Conservation (phyloP, 1,284 basidiomycete genomes). For the Trichosporon asahii region DNA sequence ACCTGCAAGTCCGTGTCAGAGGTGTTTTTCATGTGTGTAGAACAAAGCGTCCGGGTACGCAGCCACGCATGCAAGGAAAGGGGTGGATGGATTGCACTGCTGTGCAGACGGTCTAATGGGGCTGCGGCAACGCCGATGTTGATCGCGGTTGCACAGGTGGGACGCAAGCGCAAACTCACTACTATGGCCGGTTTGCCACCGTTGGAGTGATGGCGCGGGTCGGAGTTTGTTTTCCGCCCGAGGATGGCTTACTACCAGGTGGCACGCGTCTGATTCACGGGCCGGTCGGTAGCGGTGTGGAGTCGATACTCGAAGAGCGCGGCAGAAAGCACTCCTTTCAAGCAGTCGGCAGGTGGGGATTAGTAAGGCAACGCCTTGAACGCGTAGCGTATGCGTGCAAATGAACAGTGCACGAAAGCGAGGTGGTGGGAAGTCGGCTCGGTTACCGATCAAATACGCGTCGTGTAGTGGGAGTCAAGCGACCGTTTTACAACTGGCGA, state of each 20-base stretch:
- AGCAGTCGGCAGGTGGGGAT: background rate
- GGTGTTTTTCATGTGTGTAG: background rate
- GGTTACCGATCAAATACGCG: background rate
- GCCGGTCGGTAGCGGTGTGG: background rate
- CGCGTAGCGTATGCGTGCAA: background rate
- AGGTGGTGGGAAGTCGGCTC: too few relatives aligned
- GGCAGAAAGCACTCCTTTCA: background rate
- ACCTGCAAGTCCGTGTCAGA: conserved; percentile 4
- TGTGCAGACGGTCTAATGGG: too few relatives aligned
- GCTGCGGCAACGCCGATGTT: background rate
- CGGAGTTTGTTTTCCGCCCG: conserved; percentile 8
- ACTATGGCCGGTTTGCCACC: conserved; percentile 5
- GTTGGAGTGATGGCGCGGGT: background rate
- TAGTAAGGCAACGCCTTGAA: background rate
- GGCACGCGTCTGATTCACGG: background rate
- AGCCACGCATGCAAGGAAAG: background rate
- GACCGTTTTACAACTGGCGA: background rate
- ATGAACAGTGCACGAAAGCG: background rate
- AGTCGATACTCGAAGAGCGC: background rate
- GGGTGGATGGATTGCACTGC: background rate
- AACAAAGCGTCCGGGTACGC: background rate
- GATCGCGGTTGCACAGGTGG: background rate
- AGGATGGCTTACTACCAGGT: conserved; percentile 3
- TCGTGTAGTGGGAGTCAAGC: background rate
- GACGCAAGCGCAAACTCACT: background rate